phyloP scores from a whole-genome alignment of 2,329 filamentous ascomycete genomes.

The Alternaria sp. region DNA sequence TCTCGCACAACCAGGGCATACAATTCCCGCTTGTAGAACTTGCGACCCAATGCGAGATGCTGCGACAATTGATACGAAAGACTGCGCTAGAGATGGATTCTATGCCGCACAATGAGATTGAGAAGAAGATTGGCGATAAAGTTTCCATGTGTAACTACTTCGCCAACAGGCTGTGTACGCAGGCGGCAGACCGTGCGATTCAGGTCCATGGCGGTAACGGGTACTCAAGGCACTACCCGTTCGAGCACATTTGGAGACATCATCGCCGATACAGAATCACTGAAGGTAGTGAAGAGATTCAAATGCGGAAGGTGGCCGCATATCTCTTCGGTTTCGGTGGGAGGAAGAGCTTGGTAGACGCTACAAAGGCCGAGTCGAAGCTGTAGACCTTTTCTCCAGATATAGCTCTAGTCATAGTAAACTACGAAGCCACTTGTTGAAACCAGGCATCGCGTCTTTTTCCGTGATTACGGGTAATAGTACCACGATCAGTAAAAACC shows the following conservation, averaged over 20 bases:
- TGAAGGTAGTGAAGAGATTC: slow-evolving; percentile 71
- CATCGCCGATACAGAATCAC: slow-evolving; percentile 71
- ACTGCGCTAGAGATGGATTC: slow-evolving; percentile 70
- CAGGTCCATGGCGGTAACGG: slow-evolving; percentile 69
- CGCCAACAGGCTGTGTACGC: slow-evolving; percentile 67
- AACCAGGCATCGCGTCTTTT: slow-evolving; percentile 15
- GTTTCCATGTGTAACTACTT: slow-evolving; percentile 74
- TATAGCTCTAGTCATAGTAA: background rate
- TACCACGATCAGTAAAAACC: slow-evolving; percentile 11
- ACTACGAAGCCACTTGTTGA: slow-evolving; percentile 23
- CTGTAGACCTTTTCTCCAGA: slow-evolving; percentile 24
- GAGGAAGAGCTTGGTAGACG: slow-evolving; percentile 51
- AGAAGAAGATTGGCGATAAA: slow-evolving; percentile 67
- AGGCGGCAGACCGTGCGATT: slow-evolving; percentile 70
- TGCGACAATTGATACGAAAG: slow-evolving; percentile 67
- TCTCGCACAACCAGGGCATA: slow-evolving; percentile 69
- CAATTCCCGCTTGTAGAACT: slow-evolving; percentile 72
- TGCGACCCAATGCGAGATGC: slow-evolving; percentile 69
- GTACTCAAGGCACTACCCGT: slow-evolving; percentile 66
- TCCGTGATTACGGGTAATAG: slow-evolving; percentile 15
- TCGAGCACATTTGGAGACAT: slow-evolving; percentile 73
- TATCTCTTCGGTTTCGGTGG: slow-evolving; percentile 66
- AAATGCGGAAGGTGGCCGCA: slow-evolving; percentile 71
- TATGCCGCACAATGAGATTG: slow-evolving; percentile 63
- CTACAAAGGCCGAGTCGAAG: slow-evolving; percentile 43